Evolutionary conservation across 345 rosid species (phyloP), one percentile per base, ranked within the genome.

Genomic region (Gossypium mustelinum): DNA sequence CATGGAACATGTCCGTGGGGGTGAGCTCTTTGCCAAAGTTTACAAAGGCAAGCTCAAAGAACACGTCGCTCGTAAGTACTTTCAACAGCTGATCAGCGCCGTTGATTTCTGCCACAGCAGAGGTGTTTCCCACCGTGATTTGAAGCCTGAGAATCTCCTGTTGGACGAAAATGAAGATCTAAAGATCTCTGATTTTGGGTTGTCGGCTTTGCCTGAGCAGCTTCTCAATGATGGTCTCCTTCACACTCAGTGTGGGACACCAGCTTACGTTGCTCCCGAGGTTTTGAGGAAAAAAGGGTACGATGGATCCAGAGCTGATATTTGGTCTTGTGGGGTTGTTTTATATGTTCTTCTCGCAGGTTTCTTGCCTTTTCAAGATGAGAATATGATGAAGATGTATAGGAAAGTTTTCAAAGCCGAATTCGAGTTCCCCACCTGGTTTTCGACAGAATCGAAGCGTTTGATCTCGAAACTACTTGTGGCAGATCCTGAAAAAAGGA

Each of bases 321-420:
- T 86, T 47, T 94, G 98, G 98, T 94, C 98, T 63, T 94, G 98
- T 64, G 98, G 98, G 61, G 91, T 94, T n/a, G 88, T 94, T 44
- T 78, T 90, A 72, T 90, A 87, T 80, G 92, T 92, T 27, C 82
- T 94, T 2, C 82, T 94, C 1, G 88, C 97, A 6, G 96, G 93
- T 6, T 78, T 82, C 50, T 84, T 94, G 73, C 98, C 98, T 0
- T 94, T 92, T 44, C 89, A 88, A 12, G 94, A 89, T 1, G 90
- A 85, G 73, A 94, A 92, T 51, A 27, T 92, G 12, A 88, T 90
- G 82, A 76, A 75, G 0, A 86, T 94, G 89, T 94, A 89, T 66
- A 76, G 80, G 14, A 94, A 82, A 78, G 62, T 89, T 56, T 89
- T 89, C 80, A 84, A 83, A 41, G 88, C 92, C 0, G 88, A 94